Base-by-base conservation (phyloP, 2,329 filamentous ascomycete genomes). In the Colletotrichum tofieldiae region DNA sequence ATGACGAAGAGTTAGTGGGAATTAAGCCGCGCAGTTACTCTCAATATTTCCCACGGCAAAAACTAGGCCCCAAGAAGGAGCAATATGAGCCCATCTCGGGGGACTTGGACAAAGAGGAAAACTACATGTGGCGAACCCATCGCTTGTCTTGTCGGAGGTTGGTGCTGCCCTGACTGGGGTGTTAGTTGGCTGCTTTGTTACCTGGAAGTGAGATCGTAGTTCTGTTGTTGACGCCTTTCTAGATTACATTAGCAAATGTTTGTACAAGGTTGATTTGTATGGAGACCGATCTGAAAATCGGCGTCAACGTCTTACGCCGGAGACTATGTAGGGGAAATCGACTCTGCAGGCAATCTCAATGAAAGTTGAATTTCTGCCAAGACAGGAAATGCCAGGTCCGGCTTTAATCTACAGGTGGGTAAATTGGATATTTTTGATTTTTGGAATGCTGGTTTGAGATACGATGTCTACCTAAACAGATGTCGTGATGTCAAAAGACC, bases 231-330 rank as follows among this genome's bases (percentile, higher is more conserved):
- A 29, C 6, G 8, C 16, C 1, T 52, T 29, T 2, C 26, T 5
- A 18, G 6, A 32, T 32, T 1, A 7, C 4, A 11, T 20, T 0
- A 18, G 18, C 14, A 5, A 1, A 2, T 20, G 26, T 8, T 16
- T 14, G 16, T 29, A 9, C 49, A 52, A 52, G 23, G 26, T 20
- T 20, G 16, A 1, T 32, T 14, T 20, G 16, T 14, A 32, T 4
- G 18, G 49, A 52, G 26, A 29, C 49, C 20, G 49, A 32, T 16
- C 9, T 16, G 26, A 14, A 23, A 32, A 6, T 29, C 7, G 49
- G 26, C 26, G 29, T 18, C 26, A 14, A 52, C 4, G 49, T 14
- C 18, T 26, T 20, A 29, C 14, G 49, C 26, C 49, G 16, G 29
- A 20, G 26, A 32, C 26, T 14, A 3, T 52, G 26, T 6, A 11